Percentiles rank a stretch among this genome's conserved stretches.
These are phyloP conservation scores for Primulina huaijiensis DNA, from an alignment of 257 asterid genomes.

Conservation along the genomic window DNA sequence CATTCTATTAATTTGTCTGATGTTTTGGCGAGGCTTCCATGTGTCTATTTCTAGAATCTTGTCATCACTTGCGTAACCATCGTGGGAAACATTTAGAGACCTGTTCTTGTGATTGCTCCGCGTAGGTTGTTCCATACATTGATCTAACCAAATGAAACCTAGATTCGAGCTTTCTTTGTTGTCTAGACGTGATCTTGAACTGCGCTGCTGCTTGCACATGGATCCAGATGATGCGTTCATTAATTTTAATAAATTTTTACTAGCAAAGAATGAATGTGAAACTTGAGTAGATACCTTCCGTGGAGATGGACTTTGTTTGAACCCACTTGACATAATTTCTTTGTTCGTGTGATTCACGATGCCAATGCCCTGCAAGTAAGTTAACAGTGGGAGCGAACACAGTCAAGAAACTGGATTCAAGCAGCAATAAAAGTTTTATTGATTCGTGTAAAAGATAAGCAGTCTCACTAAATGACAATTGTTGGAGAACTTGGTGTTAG, in stretches of 20 bases:
- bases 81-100: constrained; percentile 19
- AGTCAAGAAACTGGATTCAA: neutral
- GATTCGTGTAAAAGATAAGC: neutral
- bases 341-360: constrained; percentile 26
- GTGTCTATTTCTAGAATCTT: constrained; percentile 88
- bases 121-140: constrained; percentile 76
- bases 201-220: constrained; percentile 48
- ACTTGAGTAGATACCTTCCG: constrained; percentile 40
- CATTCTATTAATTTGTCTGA: constrained; percentile 32
- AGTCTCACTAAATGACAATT: constrained; percentile 45
- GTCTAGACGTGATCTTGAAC: constrained; percentile 38
- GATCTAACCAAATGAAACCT: constrained; percentile 61
- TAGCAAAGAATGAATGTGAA: neutral
- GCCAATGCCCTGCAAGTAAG: constrained; percentile 44
- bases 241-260: neutral
- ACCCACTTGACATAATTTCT: constrained; percentile 27
- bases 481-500: constrained; percentile 28
- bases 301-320: constrained; percentile 32
- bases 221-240: neutral
- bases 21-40: constrained; percentile 61
- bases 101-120: constrained; percentile 37
- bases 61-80: constrained; percentile 64
- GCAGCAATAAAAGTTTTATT: neutral
- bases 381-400: neutral
- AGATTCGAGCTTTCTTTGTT: constrained; percentile 37